Evolutionary conservation across 2,329 filamentous ascomycete genomes (phyloP), one percentile per base, ranked within the genome.

Genomic region (Emydomyces testavorans): DNA sequence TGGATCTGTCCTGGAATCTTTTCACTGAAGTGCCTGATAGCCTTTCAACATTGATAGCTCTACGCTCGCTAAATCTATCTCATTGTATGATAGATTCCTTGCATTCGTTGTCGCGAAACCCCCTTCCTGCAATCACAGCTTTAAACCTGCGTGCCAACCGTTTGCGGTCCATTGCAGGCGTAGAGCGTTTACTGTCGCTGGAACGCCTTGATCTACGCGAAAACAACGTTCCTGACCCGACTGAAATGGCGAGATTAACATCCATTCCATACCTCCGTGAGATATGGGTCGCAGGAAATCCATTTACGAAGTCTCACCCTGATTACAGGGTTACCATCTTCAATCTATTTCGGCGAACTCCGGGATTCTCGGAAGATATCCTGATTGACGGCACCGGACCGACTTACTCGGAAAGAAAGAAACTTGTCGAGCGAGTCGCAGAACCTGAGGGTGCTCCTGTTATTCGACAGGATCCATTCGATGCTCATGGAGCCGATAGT

Each of bases 51-150:
- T 72, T 98, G 50, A 88, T 87, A 16, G 83, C 87, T 23, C 76
- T 98, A n/a, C 81, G 89, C 54, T 89, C 92, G 20, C 71, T 98
- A 46, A 96, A 98, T 59, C 74, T 98, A 21, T 94, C 90, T 3
- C 85, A 94, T 59, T 96, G 90, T 73, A 95, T 96, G 89, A 96
- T 98, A 53, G 85, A 90, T 57, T 92, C 88, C 13, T 73, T 98
- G 48, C 85, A 93, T 58, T 94, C 90, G 1, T 72, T 98, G 35
- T 81, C 81, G 1, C 80, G 84, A 53, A 92, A 83, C 58, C 87
- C 92, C 10, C 74, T 98, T 4, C 90, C 92, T 23, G 90, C 92
- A 16, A 94, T 98, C 53, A 93, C 85, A 1, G 89, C 89, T 1
- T 72, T 98, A 49, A 96, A 96, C 60, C 76, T 98, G 48, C 82